Percentiles rank a stretch among this genome's conserved stretches.
phyloP scores from a whole-genome alignment of 129 eudicot genomes.

The Escallonia herrerae region DNA sequence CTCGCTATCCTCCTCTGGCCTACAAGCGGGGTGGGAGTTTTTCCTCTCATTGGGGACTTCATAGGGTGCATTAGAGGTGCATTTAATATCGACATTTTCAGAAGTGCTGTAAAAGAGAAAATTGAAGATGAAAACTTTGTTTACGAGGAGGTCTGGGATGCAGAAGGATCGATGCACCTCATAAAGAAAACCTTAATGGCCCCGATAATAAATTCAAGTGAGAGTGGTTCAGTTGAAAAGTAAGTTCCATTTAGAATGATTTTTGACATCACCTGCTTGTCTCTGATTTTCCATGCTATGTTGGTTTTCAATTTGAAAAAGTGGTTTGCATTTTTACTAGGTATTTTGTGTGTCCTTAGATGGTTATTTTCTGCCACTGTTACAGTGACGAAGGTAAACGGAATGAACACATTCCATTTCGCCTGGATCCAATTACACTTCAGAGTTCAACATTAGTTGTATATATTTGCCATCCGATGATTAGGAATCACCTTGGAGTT shows the following conservation, averaged over 20 bases:
- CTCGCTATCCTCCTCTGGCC: conserved; percentile 67
- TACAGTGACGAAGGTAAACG: no score
- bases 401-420: no score
- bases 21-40: conserved; percentile 43
- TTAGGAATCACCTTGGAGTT: no score
- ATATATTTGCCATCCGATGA: no score
- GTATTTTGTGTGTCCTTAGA: no score
- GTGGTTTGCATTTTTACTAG: no score
- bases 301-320: no score
- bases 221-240: conserved; percentile 41
- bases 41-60: conserved; percentile 23
- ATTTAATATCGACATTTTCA: conserved; percentile 19
- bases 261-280: no score
- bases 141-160: conserved; percentile 96
- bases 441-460: no score
- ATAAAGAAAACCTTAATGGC: conserved; percentile 50
- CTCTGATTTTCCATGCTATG: no score
- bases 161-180: conserved; percentile 94
- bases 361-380: no score
- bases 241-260: background rate
- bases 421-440: no score
- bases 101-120: conserved; percentile 50
- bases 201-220: conserved; percentile 30
- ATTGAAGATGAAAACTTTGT: conserved; percentile 77
- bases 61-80: conserved; percentile 23